These are phyloP conservation scores for Zostera marina DNA, from an alignment of 116 monocot species.

Conservation along the genomic window DNA sequence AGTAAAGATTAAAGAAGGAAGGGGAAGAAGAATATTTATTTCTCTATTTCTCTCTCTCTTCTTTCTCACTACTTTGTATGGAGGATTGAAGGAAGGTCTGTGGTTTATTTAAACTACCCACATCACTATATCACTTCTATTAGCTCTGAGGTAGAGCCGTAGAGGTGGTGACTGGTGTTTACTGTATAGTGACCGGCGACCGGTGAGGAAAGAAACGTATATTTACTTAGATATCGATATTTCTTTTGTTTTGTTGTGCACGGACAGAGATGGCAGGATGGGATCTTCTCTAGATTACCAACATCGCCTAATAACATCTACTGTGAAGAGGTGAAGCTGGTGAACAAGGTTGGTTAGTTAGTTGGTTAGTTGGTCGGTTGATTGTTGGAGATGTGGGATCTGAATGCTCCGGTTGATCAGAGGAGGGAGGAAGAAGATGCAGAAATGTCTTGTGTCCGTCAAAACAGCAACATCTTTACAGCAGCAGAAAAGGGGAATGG, in stretches of 20 bases:
- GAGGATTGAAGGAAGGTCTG: background rate
- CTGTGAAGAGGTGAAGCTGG: background rate
- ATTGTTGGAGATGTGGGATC: conserved; percentile 15
- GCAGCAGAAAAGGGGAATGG: background rate
- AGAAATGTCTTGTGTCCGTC: background rate
- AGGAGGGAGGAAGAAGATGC: conserved; percentile 5
- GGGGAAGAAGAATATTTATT: no score
- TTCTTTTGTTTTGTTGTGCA: background rate
- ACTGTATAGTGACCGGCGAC: no score
- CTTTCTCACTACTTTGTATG: background rate
- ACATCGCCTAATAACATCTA: background rate
- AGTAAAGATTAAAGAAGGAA: no score
- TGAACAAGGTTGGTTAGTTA: no score
- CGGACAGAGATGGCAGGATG: background rate
- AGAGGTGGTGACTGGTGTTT: no score
- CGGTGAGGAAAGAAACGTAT: no score
- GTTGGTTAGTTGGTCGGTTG: background rate
- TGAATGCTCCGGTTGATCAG: conserved; percentile 5
- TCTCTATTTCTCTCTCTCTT: background rate
- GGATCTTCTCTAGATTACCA: background rate
- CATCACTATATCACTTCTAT: background rate
- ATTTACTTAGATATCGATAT: no score
- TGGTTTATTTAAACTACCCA: background rate
- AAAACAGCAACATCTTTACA: conserved; percentile 1
- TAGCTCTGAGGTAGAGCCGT: background rate